A percentile compares a stretch with the other conserved stretches of the same genome.
phyloP scores from a whole-genome alignment of 2,329 filamentous ascomycete species.

The Onygena corvina region DNA sequence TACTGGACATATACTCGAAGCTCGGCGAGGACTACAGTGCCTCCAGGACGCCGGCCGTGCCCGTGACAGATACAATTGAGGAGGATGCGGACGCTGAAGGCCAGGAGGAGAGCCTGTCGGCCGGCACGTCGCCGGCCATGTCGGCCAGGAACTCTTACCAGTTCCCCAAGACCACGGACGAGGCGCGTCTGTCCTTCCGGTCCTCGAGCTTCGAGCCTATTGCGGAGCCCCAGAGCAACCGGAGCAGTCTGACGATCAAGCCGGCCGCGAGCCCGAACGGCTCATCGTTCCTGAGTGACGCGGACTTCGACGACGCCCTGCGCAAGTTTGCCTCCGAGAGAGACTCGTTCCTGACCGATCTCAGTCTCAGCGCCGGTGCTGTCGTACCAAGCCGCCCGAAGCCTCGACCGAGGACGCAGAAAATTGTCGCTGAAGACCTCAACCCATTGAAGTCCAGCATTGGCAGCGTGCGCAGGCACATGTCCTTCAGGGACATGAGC shows the following conservation, averaged over 20 bases:
- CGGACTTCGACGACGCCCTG: slow-evolving; percentile 87
- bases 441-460: slow-evolving; percentile 47
- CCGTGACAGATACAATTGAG: slow-evolving; percentile 47
- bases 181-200: slow-evolving; percentile 34
- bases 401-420: slow-evolving; percentile 67
- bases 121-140: slow-evolving; percentile 31
- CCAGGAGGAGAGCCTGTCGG: slow-evolving; percentile 24
- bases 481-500: slow-evolving; percentile 91
- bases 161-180: slow-evolving; percentile 25
- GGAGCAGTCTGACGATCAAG: slow-evolving; percentile 53
- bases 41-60: slow-evolving; percentile 26
- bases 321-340: slow-evolving; percentile 92
- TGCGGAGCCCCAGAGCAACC: slow-evolving; percentile 46
- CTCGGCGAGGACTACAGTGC: slow-evolving; percentile 34
- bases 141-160: slow-evolving; percentile 33
- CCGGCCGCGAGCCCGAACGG: slow-evolving; percentile 26
- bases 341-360: slow-evolving; percentile 83
- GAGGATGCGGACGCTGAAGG: slow-evolving; percentile 48
- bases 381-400: slow-evolving; percentile 50
- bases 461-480: slow-evolving; percentile 80
- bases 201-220: slow-evolving; percentile 37
- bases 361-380: slow-evolving; percentile 73
- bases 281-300: slow-evolving; percentile 48
- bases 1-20: slow-evolving; percentile 34
- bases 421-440: slow-evolving; percentile 64